Percentiles rank a stretch among this genome's conserved stretches.
These are phyloP conservation scores for Oryza coarctata DNA, from an alignment of 176 grass and related monocot genomes.

Conservation along the genomic window DNA sequence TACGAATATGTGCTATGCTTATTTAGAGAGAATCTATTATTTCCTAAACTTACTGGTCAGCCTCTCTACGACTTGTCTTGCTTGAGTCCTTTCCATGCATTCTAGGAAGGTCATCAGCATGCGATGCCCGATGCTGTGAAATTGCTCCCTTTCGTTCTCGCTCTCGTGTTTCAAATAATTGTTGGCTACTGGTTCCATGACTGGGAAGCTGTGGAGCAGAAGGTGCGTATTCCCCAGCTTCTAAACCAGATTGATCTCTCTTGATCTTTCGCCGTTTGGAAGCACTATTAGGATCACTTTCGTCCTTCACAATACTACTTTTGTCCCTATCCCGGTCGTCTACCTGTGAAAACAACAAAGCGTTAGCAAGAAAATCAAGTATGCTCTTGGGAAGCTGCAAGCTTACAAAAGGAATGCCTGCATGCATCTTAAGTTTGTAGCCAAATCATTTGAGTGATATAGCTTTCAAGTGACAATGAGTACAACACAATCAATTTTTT, in stretches of 20 bases:
- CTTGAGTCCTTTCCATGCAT: constrained; percentile 83
- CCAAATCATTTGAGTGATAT: not conserved
- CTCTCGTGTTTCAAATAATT: constrained; percentile 66
- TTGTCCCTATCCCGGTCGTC: constrained; percentile 94
- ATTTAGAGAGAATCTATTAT: constrained; percentile 26
- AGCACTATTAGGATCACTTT: constrained; percentile 58
- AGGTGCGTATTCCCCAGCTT: constrained; percentile 79
- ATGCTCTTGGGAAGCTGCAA: constrained; percentile 6
- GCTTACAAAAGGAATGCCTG: constrained; percentile 2
- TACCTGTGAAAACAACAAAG: constrained; percentile 48
- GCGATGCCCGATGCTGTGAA: constrained; percentile 61
- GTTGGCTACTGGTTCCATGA: constrained; percentile 43
- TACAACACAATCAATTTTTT: not conserved
- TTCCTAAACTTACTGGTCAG: constrained; percentile 83
- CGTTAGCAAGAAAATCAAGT: constrained; percentile 14
- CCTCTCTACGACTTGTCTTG: constrained; percentile 82
- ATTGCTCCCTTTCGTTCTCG: constrained; percentile 75
- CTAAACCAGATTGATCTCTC: constrained; percentile 67
- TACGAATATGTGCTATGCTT: not conserved
- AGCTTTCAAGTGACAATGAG: not conserved
- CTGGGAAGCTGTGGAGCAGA: constrained; percentile 51
- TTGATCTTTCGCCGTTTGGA: constrained; percentile 86
- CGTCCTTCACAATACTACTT: constrained; percentile 62
- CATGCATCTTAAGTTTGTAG: not conserved
- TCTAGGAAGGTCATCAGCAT: constrained; percentile 72